Base-by-base conservation (phyloP, 768 basidiomycete species). In the Suillus placidus region DNA sequence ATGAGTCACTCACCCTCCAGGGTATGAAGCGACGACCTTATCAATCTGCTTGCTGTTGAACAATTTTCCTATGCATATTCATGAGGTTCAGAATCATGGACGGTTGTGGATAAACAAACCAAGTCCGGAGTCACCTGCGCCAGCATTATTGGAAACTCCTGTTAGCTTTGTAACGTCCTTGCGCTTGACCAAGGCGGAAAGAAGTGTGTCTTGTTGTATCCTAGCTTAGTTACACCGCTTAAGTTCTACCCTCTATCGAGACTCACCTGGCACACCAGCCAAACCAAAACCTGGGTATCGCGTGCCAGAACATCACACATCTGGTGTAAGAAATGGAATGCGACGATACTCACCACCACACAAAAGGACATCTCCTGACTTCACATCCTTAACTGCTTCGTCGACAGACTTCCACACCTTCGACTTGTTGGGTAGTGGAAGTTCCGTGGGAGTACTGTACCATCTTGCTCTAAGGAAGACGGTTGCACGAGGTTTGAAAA, bases 131-230 rank as follows among this genome's bases (percentile, higher is more conserved):
- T 90, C 84, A 34, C 84, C 85, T 26, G 85, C 80, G 0, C 93
- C 95, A 45, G 91, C 91, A 78, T 97, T 96, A 75, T 97, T 97
- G 20, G 93, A 94, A 26, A 96, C 90, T 52, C 88, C 94, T 37
- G 88, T 95, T 61, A 97, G 79, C 69, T 88, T 80, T 51, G 72
- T 82, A n/a, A 96, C 86, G 55, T 93, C 91, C 65, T 84, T 86
- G 65, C 94, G 85, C 74, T 85, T 87, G 9, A 87, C 79, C 49
- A 97, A 81, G 4, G 95, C 95, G 26, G 79, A 82, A 37, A 97
- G 89, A 55, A 97, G 81, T 4, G 94, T 95, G 76, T 96, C 95
- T 90, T 65, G 30, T 61, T 42, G 8, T n/a, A 47, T 56, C 32
- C 23, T 49, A 42, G 51, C 38, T 57, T 38, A 38, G n/a, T 23